Evolutionary conservation across 2,329 filamentous ascomycete genomes (phyloP).

Genomic region (Beauveria brongniartii): DNA sequence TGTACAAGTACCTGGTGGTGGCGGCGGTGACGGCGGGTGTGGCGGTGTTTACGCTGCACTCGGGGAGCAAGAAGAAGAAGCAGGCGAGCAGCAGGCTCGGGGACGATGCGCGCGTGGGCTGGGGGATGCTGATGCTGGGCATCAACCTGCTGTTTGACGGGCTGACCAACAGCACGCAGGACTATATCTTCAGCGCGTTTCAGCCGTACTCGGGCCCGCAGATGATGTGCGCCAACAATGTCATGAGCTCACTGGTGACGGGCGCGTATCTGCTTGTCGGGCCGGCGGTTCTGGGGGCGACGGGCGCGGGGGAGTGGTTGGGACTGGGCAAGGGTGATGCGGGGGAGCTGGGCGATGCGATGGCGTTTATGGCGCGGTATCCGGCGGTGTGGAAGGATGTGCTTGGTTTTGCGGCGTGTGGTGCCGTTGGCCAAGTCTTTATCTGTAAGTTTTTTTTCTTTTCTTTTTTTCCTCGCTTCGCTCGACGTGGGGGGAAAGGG

Average conservation of each 20-base stretch:
- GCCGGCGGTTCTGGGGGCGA: slow-evolving; percentile 71
- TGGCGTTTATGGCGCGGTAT: slow-evolving; percentile 72
- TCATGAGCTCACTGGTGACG: slow-evolving; percentile 75
- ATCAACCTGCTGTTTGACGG: slow-evolving; percentile 95
- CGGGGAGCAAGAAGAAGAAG: slow-evolving; percentile 46
- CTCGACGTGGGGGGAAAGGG: not conserved
- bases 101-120: slow-evolving; percentile 54
- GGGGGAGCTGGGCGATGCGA: slow-evolving; percentile 72
- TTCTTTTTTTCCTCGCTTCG: not conserved
- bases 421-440: slow-evolving; percentile 90
- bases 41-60: slow-evolving; percentile 88
- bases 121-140: slow-evolving; percentile 74
- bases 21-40: slow-evolving; percentile 85
- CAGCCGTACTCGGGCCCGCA: slow-evolving; percentile 81
- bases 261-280: slow-evolving; percentile 60
- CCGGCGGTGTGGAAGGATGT: slow-evolving; percentile 82
- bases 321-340: slow-evolving; percentile 58
- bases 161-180: slow-evolving; percentile 92
- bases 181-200: slow-evolving; percentile 80
- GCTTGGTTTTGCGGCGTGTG: slow-evolving; percentile 80
- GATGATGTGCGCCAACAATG: slow-evolving; percentile 99
- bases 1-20: slow-evolving; percentile 96
- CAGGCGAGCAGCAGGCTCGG: slow-evolving; percentile 26
- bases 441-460: slow-evolving; percentile 54
- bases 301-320: slow-evolving; percentile 54